phyloP scores from a whole-genome alignment of 805 yeast species.

The Pichia manshurica region DNA sequence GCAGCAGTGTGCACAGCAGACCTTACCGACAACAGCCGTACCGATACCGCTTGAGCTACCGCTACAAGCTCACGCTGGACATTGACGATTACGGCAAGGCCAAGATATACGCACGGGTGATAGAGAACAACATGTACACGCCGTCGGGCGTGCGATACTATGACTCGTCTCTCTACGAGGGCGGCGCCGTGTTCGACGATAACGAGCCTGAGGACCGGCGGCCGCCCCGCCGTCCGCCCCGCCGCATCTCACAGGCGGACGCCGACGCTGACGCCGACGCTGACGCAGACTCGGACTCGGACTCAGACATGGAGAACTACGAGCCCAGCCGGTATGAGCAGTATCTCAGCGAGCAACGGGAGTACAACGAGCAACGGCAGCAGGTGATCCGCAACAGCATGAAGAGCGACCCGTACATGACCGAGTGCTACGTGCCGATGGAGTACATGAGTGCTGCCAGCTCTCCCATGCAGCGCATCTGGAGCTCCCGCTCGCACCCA shows the following conservation, averaged over 20 bases:
- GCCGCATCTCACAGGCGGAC: too few species aligned
- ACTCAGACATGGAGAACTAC: neutral
- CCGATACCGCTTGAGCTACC: slow-evolving; percentile 3
- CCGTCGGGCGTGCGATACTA: neutral
- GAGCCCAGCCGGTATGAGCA: slow-evolving; percentile 5
- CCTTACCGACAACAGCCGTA: neutral
- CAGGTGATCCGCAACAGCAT: slow-evolving; percentile 5
- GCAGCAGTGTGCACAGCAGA: neutral
- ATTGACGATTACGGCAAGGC: slow-evolving; percentile 11
- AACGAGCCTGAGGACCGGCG: too few species aligned
- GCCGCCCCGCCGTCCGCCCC: too few species aligned
- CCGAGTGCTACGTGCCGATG: slow-evolving; percentile 1
- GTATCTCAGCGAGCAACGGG: neutral
- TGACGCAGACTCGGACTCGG: neutral
- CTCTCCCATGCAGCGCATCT: neutral
- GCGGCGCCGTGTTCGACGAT: too few species aligned
- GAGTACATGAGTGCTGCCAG: neutral
- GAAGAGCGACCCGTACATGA: slow-evolving; percentile 11
- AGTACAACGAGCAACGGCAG: neutral
- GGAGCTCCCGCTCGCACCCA: neutral
- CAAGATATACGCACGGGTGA: slow-evolving; percentile 6
- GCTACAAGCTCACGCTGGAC: slow-evolving; percentile 5
- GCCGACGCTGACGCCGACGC: neutral
- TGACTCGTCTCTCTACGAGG: neutral
- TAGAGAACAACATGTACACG: slow-evolving; percentile 2